Evolutionary conservation across 352 stramenopile genomes (phyloP).

Genomic region (Pythium coloratum): DNA sequence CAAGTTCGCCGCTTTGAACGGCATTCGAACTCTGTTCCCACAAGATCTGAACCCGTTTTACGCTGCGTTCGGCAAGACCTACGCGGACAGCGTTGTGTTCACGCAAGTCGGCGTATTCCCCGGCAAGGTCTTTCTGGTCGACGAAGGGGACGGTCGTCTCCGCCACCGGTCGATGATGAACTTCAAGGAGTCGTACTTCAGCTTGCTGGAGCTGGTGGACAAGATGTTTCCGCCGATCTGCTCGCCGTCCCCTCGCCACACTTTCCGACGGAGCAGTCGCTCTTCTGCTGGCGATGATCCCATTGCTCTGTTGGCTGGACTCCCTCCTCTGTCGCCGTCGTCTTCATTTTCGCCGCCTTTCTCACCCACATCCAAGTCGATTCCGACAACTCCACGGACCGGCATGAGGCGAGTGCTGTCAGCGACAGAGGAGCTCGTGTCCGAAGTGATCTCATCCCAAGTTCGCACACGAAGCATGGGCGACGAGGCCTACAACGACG

Average conservation of each 20-base stretch:
- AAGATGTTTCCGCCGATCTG: conserved; percentile 80
- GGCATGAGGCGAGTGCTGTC: conserved; percentile 24
- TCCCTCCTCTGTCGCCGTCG: background rate
- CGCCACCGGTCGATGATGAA: conserved; percentile 62
- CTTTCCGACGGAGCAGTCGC: conserved; percentile 3
- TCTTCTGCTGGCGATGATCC: conserved; percentile 1
- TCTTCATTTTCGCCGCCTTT: conserved; percentile 11
- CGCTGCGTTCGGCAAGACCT: conserved; percentile 71
- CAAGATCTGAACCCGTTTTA: conserved; percentile 82
- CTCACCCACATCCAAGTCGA: conserved; percentile 20
- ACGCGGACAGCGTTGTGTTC: conserved; percentile 57
- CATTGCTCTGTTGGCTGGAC: background rate
- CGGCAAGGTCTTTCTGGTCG: conserved; percentile 74
- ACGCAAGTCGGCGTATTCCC: conserved; percentile 74
- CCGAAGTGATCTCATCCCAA: conserved; percentile 51
- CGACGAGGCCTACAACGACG: conserved; percentile 85
- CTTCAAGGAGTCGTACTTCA: conserved; percentile 69
- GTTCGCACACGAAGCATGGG: conserved; percentile 52
- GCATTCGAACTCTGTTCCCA: conserved; percentile 67
- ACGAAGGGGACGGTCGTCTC: conserved; percentile 52
- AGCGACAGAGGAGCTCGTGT: conserved; percentile 42
- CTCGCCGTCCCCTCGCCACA: conserved; percentile 32
- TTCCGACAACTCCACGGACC: conserved; percentile 2
- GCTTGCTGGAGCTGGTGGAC: conserved; percentile 55
- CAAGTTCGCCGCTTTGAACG: conserved; percentile 64